These are phyloP conservation scores for Xylaria intraflava DNA, from an alignment of 495 filamentous ascomycete species.

Conservation along the genomic window DNA sequence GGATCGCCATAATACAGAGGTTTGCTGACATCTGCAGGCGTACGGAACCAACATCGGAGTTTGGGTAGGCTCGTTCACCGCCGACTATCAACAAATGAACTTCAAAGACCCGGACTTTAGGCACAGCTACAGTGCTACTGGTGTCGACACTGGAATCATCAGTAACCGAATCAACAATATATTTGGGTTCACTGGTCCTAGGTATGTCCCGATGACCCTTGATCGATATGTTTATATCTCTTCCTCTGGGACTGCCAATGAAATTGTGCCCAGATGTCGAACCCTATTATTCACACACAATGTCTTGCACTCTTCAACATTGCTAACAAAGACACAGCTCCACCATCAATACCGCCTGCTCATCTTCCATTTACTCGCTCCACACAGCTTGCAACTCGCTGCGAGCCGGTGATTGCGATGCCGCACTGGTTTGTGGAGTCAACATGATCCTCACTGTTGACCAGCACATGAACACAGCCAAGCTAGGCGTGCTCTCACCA, in stretches of 20 bases:
- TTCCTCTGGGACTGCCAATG: too few species aligned
- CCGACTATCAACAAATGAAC: too few species aligned
- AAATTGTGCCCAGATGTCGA: too few species aligned
- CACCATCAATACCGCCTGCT: slow-evolving; percentile 52
- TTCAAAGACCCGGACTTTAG: slow-evolving; percentile 33
- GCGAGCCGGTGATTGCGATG: slow-evolving; percentile 25
- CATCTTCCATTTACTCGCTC: slow-evolving; percentile 42
- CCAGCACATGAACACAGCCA: slow-evolving; percentile 32
- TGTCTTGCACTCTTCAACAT: not conserved
- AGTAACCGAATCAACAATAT: slow-evolving; percentile 46
- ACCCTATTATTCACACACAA: too few species aligned
- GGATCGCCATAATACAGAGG: too few species aligned
- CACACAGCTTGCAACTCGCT: slow-evolving; percentile 38
- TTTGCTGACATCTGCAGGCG: too few species aligned
- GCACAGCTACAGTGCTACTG: slow-evolving; percentile 40
- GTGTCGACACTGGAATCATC: slow-evolving; percentile 37
- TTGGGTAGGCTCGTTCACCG: too few species aligned
- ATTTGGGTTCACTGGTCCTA: slow-evolving; percentile 45
- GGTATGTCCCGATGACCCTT: too few species aligned
- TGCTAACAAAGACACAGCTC: slow-evolving; percentile 27
- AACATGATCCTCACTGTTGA: slow-evolving; percentile 34
- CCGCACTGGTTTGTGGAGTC: slow-evolving; percentile 31
- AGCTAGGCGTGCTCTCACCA: slow-evolving; percentile 37
- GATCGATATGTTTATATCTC: too few species aligned
- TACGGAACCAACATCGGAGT: too few species aligned